Evolutionary conservation across 2,329 filamentous ascomycete genomes (phyloP), one percentile per base, ranked within the genome.

Genomic region (Calonectria montana): DNA sequence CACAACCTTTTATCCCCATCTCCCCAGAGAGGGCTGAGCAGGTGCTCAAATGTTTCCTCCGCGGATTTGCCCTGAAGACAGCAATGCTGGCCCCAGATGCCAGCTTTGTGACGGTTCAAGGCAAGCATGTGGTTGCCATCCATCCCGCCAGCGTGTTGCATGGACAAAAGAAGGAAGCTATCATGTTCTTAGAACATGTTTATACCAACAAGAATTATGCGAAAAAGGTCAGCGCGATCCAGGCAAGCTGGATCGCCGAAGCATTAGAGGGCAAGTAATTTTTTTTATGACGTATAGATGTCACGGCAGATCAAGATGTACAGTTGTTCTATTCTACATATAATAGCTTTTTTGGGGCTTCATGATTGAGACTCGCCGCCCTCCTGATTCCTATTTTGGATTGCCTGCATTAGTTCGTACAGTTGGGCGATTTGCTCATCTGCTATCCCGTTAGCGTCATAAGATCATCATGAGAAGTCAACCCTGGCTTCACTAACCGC

Each of bases 371-470:
- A 75, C 16, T 81, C 79, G 15, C 74, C 77, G 3, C 53, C 53
- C 39, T 76, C 77, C 31, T 76, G 75, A 31, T 74, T 67, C 29
- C 78, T 81, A 16, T 87, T 87, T 74, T 84, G 84, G 70, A 98
- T 97, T 2, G 94, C 91, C 82, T 94, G 90, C 95, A 98, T 97
- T 69, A 99, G 87, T 82, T 98, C 96, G 81, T 98, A 98, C 77
- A 99, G 86, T 83, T 99, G 97, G 1, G 93, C 94, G 65, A 98
- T 87, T 85, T 99, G 97, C 82, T 98, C 94, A 82, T 98, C 95
- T 97, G 41, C 39, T 41, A 23, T 27, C 53, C 5, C 5, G 55
- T 76, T 29, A 75, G 66, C 50, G 73, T 27, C 21, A 43, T n/a
- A 15, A 53, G n/a, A 23, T 12, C 9, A 15, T 8, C 15, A 23